These are phyloP conservation scores for Xylaria telfairii DNA, from an alignment of 495 filamentous ascomycete genomes.

Conservation along the genomic window DNA sequence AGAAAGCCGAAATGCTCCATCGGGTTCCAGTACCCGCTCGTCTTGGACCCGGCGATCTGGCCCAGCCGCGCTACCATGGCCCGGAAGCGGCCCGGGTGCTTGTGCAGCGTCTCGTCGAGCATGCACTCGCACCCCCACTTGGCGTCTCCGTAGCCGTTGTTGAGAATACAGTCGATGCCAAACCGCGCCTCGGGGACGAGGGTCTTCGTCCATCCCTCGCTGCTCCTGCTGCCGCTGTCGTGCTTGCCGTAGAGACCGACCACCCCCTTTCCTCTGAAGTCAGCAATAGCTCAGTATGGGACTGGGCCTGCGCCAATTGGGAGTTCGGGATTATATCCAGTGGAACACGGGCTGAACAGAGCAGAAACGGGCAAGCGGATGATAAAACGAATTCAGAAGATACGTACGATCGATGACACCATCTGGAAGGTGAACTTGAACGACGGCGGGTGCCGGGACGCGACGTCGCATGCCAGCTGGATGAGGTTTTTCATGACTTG, in stretches of 20 bases:
- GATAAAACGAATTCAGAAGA: too few species aligned
- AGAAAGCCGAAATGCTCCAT: slow-evolving; percentile 57
- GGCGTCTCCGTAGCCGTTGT: slow-evolving; percentile 57
- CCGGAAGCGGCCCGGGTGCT: slow-evolving; percentile 49
- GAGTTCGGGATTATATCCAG: too few species aligned
- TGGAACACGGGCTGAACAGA: too few species aligned
- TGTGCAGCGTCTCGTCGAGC: slow-evolving; percentile 55
- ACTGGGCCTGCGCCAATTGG: too few species aligned
- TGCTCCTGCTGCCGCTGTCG: too few species aligned
- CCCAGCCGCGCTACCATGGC: slow-evolving; percentile 54
- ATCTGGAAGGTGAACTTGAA: slow-evolving; percentile 55
- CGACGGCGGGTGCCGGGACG: slow-evolving; percentile 16
- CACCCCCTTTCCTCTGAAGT: too few species aligned
- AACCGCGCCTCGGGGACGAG: slow-evolving; percentile 46
- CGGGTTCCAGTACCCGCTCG: slow-evolving; percentile 60
- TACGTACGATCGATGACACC: slow-evolving; percentile 57
- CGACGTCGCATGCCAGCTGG: slow-evolving; percentile 49
- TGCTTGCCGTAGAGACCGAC: slow-evolving; percentile 19
- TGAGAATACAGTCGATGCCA: slow-evolving; percentile 44
- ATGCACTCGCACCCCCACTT: slow-evolving; percentile 59
- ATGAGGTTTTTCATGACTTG: slow-evolving; percentile 53
- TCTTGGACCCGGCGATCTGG: slow-evolving; percentile 57
- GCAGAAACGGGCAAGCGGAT: too few species aligned
- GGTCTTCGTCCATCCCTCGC: neutral
- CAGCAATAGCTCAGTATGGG: too few species aligned